Base-by-base conservation (phyloP, 2,329 filamentous ascomycete genomes). In the Coniella vitis region DNA sequence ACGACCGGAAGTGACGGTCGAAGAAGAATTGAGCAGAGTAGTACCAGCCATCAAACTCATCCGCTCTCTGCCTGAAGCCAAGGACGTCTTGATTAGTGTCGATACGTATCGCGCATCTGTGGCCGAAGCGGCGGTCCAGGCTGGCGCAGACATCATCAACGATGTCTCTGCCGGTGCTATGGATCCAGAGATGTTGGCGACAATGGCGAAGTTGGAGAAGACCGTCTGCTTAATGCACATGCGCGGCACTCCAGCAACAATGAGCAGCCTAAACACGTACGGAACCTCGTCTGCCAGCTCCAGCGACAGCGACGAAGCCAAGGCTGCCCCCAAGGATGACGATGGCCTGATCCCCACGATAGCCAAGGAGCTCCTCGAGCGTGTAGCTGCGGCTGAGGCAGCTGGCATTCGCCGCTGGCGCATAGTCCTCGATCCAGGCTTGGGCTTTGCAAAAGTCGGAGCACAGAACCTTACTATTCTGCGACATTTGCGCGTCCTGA, bases 51-150 rank as follows among this genome's bases (percentile, higher is more conserved):
- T 98, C 53, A 63, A 77, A 55, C 73, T 85, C 45, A 84, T 95
- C 61, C 85, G 86, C 53, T 74, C 74, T 2, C 68, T 86, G 19
- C 79, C 83, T 0, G 77, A 83, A 59, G 76, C 80, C 2, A 64
- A 69, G 4, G 67, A 81, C 48, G 66, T 89, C n/a, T 79, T 82
- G 55, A 84, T 96, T 61, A 94, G 87, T 62, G 75, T 98, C 52
- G 93, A 98, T 69, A 98, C 93, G 3, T 98, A 95, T 69, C 87
- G 89, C 29, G 86, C 91, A 0, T 70, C 73, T 1, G 91, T 98
- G 2, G 93, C 91, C 2, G 78, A 83, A 58, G 80, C 80, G 17
- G 87, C 89, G 16, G 75, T 93, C 49, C 69, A 73, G 21, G 87
- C 84, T 4, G 93, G 93, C 44, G 91, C 90, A 7, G 84, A 96